Conservation (phyloP, 2,329 filamentous ascomycete genomes). For the Cytospora mali region DNA sequence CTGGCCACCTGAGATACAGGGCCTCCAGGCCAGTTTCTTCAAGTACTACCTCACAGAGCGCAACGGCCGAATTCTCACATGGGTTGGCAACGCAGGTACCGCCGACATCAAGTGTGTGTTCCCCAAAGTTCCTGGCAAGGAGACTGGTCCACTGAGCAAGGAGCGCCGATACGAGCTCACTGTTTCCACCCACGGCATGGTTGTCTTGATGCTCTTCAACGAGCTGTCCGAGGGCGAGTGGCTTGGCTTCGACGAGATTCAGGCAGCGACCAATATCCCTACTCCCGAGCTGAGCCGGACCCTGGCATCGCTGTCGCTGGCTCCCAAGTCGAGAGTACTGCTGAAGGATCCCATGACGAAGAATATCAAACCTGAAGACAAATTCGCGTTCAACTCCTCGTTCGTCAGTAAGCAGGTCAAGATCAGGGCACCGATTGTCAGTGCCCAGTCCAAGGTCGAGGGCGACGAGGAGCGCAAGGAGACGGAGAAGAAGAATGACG, state of each 20-base stretch:
- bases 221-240: slow-evolving; percentile 59
- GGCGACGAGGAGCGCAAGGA: slow-evolving; percentile 67
- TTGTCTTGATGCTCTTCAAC: slow-evolving; percentile 89
- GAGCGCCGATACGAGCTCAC: slow-evolving; percentile 86
- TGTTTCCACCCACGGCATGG: slow-evolving; percentile 89
- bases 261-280: slow-evolving; percentile 79
- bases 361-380: slow-evolving; percentile 73
- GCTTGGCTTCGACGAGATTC: slow-evolving; percentile 74
- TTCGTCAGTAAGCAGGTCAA: slow-evolving; percentile 83
- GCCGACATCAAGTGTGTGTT: slow-evolving; percentile 85
- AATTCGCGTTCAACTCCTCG: slow-evolving; percentile 78
- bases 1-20: slow-evolving; percentile 74
- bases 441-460: slow-evolving; percentile 81
- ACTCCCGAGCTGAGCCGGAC: slow-evolving; percentile 72
- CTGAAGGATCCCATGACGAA: slow-evolving; percentile 80
- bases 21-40: slow-evolving; percentile 81
- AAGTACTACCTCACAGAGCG: slow-evolving; percentile 86
- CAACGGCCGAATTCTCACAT: slow-evolving; percentile 85
- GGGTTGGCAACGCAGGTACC: slow-evolving; percentile 72
- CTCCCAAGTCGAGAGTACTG: slow-evolving; percentile 80
- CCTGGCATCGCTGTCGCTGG: slow-evolving; percentile 79
- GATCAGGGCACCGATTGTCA: slow-evolving; percentile 87
- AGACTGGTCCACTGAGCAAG: slow-evolving; percentile 59
- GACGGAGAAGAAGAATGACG: slow-evolving; percentile 76
- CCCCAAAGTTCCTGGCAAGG: slow-evolving; percentile 71